Evolutionary conservation across 371 early-diverging fungal genomes (phyloP).

Genomic region (Apophysomyces ossiformis): DNA sequence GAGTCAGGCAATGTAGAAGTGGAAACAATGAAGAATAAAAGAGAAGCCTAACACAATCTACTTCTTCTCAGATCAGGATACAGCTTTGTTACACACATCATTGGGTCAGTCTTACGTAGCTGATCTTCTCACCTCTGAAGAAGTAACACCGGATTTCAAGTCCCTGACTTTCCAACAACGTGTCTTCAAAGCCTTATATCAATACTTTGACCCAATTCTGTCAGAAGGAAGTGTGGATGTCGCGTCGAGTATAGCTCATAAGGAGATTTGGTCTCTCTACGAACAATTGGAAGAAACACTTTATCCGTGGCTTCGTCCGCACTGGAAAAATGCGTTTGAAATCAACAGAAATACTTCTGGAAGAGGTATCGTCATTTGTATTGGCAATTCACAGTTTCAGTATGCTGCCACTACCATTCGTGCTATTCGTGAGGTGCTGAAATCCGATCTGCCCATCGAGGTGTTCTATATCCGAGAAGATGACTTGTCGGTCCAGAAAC

Average conservation of each 20-base stretch:
- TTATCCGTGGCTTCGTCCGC: conserved; percentile 36
- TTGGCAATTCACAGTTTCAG: conserved; percentile 35
- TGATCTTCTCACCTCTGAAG: conserved; percentile 23
- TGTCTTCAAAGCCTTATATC: conserved; percentile 41
- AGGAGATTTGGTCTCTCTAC: conserved; percentile 28
- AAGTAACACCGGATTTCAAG: conserved; percentile 35
- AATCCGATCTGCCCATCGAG: conserved; percentile 66
- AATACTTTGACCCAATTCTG: conserved; percentile 37
- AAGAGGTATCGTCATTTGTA: conserved; percentile 35
- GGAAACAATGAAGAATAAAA: no score
- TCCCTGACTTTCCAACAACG: conserved; percentile 37
- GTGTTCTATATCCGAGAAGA: conserved; percentile 61
- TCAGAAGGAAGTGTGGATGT: conserved; percentile 30
- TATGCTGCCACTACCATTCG: conserved; percentile 32
- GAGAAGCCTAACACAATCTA: neutral
- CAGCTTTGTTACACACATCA: conserved; percentile 13
- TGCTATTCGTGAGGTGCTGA: conserved; percentile 44
- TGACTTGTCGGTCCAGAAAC: conserved; percentile 49
- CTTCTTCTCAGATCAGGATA: conserved; percentile 17
- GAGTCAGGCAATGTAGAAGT: no score
- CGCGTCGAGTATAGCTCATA: conserved; percentile 14
- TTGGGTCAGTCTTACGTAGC: conserved; percentile 19
- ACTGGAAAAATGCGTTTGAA: conserved; percentile 31
- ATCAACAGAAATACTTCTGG: conserved; percentile 28
- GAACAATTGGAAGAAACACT: conserved; percentile 20